phyloP scores from a whole-genome alignment of 352 stramenopile genomes.

The Bremia lactucae region DNA sequence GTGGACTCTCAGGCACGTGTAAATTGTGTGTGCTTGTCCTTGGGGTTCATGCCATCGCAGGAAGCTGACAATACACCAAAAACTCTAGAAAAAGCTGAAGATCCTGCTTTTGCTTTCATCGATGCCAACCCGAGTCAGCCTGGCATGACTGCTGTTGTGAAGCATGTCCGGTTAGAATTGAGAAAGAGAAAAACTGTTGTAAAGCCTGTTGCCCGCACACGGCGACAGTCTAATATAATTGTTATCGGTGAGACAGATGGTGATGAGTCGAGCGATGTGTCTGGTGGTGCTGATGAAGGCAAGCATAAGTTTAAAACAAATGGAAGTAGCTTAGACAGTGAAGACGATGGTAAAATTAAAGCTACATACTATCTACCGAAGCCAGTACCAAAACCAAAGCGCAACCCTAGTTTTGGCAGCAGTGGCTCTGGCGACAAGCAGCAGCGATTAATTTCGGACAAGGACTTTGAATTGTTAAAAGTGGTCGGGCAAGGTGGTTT shows the following conservation, averaged over 20 bases:
- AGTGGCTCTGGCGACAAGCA: slow-evolving; percentile 15
- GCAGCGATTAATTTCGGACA: slow-evolving; percentile 55
- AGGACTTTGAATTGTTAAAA: slow-evolving; percentile 95
- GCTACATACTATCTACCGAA: slow-evolving; percentile 79
- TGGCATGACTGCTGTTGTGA: slow-evolving; percentile 82
- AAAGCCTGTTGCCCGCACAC: slow-evolving; percentile 19
- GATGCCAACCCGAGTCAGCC: slow-evolving; percentile 59
- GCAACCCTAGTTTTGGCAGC: slow-evolving; percentile 9
- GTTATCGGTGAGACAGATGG: slow-evolving; percentile 76
- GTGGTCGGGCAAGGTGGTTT: slow-evolving; percentile 95
- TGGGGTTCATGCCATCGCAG: slow-evolving; percentile 63
- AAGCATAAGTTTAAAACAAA: slow-evolving; percentile 25
- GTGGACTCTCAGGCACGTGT: slow-evolving; percentile 79
- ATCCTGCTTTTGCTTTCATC: slow-evolving; percentile 77
- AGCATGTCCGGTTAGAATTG: slow-evolving; percentile 58
- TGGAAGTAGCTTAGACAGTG: slow-evolving; percentile 1
- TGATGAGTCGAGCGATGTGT: slow-evolving; percentile 63
- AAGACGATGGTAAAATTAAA: slow-evolving; percentile 41
- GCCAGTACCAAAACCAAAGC: slow-evolving; percentile 37
- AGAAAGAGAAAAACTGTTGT: slow-evolving; percentile 32
- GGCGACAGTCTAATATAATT: slow-evolving; percentile 79
- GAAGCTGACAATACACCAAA: slow-evolving; percentile 57
- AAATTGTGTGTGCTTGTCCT: slow-evolving; percentile 78
- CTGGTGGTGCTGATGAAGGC: slow-evolving; percentile 42
- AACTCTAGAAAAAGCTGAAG: slow-evolving; percentile 71